Conservation (phyloP, 2,329 filamentous ascomycete genomes). For the Thielaviopsis ethacetica region DNA sequence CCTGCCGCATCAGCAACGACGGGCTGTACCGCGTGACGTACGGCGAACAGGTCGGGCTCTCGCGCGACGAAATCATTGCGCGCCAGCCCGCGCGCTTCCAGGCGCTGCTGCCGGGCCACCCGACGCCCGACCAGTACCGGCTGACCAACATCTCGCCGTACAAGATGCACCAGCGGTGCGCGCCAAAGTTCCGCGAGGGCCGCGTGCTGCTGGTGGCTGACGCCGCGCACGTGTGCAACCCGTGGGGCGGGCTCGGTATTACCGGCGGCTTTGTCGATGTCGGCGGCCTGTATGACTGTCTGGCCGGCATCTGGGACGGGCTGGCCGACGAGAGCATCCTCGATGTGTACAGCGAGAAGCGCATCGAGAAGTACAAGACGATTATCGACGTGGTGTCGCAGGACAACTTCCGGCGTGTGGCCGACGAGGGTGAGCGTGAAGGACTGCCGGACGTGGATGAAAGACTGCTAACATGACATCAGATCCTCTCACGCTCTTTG, state of each 20-base stretch:
- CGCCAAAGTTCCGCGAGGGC: slow-evolving; percentile 38
- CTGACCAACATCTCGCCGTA: slow-evolving; percentile 42
- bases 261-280: slow-evolving; percentile 46
- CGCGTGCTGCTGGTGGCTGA: slow-evolving; percentile 41
- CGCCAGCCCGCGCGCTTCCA: slow-evolving; percentile 31
- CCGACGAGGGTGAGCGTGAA: slow-evolving; percentile 19
- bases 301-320: slow-evolving; percentile 29
- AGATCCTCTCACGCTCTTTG: slow-evolving; percentile 21
- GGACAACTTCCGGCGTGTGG: slow-evolving; percentile 28
- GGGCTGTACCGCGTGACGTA: slow-evolving; percentile 49
- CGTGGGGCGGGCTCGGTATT: slow-evolving; percentile 43
- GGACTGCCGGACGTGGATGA: too few relatives aligned
- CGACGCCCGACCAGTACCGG: slow-evolving; percentile 39
- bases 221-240: slow-evolving; percentile 40
- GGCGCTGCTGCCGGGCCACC: slow-evolving; percentile 41
- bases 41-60: slow-evolving; percentile 37
- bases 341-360: slow-evolving; percentile 28
- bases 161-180: slow-evolving; percentile 44
- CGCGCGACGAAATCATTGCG: slow-evolving; percentile 15
- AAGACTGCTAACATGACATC: too few relatives aligned
- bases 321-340: slow-evolving; percentile 27
- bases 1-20: slow-evolving; percentile 39
- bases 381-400: slow-evolving; percentile 27
- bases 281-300: slow-evolving; percentile 43
- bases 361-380: slow-evolving; percentile 28